Evolutionary conservation across 148 eudicot genomes (phyloP).

Genomic region (Chenopodium berlandieri): DNA sequence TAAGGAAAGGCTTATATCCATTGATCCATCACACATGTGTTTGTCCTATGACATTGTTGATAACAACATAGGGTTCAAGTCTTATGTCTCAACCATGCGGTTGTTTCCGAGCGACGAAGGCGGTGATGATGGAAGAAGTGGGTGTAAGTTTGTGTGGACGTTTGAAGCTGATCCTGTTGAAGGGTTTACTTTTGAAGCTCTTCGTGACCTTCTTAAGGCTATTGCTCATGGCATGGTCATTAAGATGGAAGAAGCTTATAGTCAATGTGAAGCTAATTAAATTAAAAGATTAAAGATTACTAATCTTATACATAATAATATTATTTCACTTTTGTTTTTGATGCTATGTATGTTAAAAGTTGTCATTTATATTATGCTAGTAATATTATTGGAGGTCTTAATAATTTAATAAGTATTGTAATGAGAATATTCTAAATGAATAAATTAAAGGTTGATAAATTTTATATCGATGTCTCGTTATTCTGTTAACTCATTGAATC

Average conservation of each 20-base stretch:
- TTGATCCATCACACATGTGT: conserved; percentile 34
- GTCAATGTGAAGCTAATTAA: conserved; percentile 3
- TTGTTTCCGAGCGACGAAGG: conserved; percentile 15
- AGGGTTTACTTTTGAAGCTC: conserved; percentile 27
- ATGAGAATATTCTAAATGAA: no score
- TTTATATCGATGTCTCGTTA: no score
- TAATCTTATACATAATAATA: no score
- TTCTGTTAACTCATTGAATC: no score
- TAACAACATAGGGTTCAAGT: conserved; percentile 34
- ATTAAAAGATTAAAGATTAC: no score
- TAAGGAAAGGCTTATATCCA: conserved; percentile 37
- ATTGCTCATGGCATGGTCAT: conserved; percentile 27
- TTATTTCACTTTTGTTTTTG: no score
- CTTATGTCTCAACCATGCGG: conserved; percentile 32
- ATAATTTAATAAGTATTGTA: no score
- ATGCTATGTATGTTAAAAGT: no score
- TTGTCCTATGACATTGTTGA: conserved; percentile 37
- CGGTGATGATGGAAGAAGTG: conserved; percentile 8
- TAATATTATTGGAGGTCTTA: no score
- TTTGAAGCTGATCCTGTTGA: conserved; percentile 42
- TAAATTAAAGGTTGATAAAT: no score
- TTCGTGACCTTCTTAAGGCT: conserved; percentile 15
- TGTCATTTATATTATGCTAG: no score
- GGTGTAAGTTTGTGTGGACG: conserved; percentile 42
- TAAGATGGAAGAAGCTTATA: conserved; percentile 25